Evolutionary conservation across 495 filamentous ascomycete genomes (phyloP).

Genomic region (Diplogelasinospora grovesii): DNA sequence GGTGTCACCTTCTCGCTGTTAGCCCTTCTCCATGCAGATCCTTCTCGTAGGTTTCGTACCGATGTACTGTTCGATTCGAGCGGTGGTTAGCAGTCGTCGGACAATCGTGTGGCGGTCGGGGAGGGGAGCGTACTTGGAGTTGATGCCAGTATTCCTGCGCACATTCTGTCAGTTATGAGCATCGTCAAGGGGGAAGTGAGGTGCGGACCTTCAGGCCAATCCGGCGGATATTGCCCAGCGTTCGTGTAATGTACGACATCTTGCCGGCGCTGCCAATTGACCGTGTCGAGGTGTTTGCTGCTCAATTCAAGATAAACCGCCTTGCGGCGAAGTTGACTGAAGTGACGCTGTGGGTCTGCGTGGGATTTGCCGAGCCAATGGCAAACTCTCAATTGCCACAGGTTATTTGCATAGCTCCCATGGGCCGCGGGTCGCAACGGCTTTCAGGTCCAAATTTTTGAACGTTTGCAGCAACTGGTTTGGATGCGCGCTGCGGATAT

Average conservation of each 20-base stretch:
- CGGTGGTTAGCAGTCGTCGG: slow-evolving; percentile 20
- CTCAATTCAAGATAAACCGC: slow-evolving; percentile 11
- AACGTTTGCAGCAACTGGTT: background rate
- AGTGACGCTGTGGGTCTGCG: slow-evolving; percentile 16
- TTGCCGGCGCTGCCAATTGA: slow-evolving; percentile 34
- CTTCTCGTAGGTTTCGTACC: no score
- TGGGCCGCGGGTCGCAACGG: background rate
- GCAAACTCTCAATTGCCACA: slow-evolving; percentile 1
- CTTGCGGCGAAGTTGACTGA: slow-evolving; percentile 8
- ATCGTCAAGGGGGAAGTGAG: no score
- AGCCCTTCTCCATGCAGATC: slow-evolving; percentile 21
- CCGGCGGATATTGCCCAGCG: slow-evolving; percentile 75
- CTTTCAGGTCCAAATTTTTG: background rate
- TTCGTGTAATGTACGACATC: slow-evolving; percentile 91
- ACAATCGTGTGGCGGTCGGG: slow-evolving; percentile 1
- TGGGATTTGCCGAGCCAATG: slow-evolving; percentile 20
- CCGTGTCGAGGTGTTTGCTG: slow-evolving; percentile 9
- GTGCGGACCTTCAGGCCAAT: slow-evolving; percentile 72
- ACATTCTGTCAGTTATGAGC: slow-evolving; percentile 19
- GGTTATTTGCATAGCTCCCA: background rate
- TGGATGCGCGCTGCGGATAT: slow-evolving; percentile 18
- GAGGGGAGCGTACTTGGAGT: slow-evolving; percentile 65
- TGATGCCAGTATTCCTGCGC: slow-evolving; percentile 80
- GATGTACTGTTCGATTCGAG: slow-evolving; percentile 50
- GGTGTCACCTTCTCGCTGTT: slow-evolving; percentile 72